These are phyloP conservation scores for Syzygium grande DNA, from an alignment of 345 rosid genomes.

Conservation along the genomic window DNA sequence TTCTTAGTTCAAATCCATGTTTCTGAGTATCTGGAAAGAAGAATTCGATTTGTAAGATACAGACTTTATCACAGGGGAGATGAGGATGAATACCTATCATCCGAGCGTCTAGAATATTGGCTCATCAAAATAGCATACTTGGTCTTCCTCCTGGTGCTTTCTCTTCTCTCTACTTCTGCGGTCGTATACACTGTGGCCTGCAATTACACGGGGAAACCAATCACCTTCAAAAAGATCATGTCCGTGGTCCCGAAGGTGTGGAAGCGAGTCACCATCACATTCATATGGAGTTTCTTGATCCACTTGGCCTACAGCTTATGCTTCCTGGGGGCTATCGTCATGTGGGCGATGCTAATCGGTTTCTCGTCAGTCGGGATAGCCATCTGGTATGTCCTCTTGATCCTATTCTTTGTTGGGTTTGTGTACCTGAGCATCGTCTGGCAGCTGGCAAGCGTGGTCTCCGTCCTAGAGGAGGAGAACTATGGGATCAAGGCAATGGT, in stretches of 20 bases:
- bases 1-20: slow-evolving; percentile 23
- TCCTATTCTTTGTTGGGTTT: neutral
- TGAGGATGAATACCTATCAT: neutral
- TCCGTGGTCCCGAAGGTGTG: slow-evolving; percentile 38
- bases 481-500: slow-evolving; percentile 38
- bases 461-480: slow-evolving; percentile 9
- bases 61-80: neutral
- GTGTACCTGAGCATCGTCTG: neutral
- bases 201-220: slow-evolving; percentile 20
- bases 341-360: neutral
- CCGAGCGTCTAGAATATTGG: neutral
- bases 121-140: slow-evolving; percentile 28
- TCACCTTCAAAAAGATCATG: slow-evolving; percentile 24
- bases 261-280: slow-evolving; percentile 40
- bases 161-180: slow-evolving; percentile 40
- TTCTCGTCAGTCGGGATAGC: neutral
- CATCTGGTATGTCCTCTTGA: neutral
- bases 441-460: slow-evolving; percentile 2
- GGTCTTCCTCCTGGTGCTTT: slow-evolving; percentile 25
- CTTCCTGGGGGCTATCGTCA: neutral
- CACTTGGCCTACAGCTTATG: slow-evolving; percentile 8
- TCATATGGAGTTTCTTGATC: slow-evolving; percentile 21
- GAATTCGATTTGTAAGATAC: neutral
- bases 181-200: slow-evolving; percentile 36
- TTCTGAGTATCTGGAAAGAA: slow-evolving; percentile 8